Conservation (phyloP, 1,284 basidiomycete genomes). For the Rhodotorula glutinis region DNA sequence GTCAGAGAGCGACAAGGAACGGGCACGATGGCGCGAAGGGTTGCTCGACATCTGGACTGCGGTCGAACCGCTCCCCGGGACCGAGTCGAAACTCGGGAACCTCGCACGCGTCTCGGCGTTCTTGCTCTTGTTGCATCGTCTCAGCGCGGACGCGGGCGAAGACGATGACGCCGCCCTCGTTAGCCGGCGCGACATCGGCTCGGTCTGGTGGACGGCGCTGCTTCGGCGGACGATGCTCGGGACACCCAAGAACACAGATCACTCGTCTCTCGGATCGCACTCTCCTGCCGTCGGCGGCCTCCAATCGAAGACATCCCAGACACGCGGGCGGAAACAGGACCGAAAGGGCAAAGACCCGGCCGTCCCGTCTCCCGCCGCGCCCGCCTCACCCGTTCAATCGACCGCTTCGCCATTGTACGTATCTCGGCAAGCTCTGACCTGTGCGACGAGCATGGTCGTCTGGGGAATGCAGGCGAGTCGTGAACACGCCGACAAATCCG, state of each 20-base stretch:
- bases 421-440: conserved; percentile 26
- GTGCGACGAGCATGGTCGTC: conserved; percentile 27
- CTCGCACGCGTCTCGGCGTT: conserved; percentile 35
- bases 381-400: background rate
- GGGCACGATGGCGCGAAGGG: conserved; percentile 29
- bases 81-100: conserved; percentile 24
- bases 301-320: conserved; percentile 8
- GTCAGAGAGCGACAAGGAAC: conserved; percentile 29
- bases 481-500: conserved; percentile 9
- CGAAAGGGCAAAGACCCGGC: conserved; percentile 29
- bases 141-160: conserved; percentile 29
- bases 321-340: conserved; percentile 18
- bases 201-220: conserved; percentile 34
- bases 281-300: background rate
- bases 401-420: conserved; percentile 26
- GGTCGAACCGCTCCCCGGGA: conserved; percentile 31
- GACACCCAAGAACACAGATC: background rate
- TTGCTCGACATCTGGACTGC: conserved; percentile 33
- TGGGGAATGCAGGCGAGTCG: conserved; percentile 34
- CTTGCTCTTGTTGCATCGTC: conserved; percentile 24
- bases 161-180: conserved; percentile 38
- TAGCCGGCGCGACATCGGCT: conserved; percentile 24
- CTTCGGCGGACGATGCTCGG: conserved; percentile 34
- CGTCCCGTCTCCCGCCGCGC: background rate
- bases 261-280: background rate